Base-by-base conservation (phyloP, 345 rosid species). In the Tarenaya hassleriana region DNA sequence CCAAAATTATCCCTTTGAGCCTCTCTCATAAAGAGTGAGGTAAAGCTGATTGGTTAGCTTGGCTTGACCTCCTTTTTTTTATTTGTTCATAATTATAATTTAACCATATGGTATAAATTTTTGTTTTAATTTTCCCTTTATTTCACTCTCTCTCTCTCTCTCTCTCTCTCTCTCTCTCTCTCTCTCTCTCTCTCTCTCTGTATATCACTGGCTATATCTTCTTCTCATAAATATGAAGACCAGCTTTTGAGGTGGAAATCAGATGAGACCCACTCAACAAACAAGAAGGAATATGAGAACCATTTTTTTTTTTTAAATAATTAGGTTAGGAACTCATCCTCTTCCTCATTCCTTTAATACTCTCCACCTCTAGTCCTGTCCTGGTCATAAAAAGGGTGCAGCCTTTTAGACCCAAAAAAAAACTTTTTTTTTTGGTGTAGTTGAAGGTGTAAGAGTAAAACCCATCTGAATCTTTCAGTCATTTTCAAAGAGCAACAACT, bases 261-360 rank as follows among this genome's bases (percentile, higher is more conserved):
- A 37, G 64, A 64, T 44, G 51, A 57, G 53, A 43, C 63, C 63
- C 70, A 58, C 60, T 66, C 49, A 66, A 66, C 46, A 66, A 66
- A 46, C 57, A 42, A 54, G 46, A 54, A 66, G 71, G 71, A 66
- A 66, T 60, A 60, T 60, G 56, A 40, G 19, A 54, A 14, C 12
- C 41, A 60, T 60, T 66, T 59, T 66, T 66, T 66, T n/a, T n/a
- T n/a, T n/a, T n/a, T n/a, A n/a, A n/a, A n/a, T 60, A 54, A 66
- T 66, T 54, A 66, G 61, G 71, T 47, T 66, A 60, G 41, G 52
- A 66, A 56, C 66, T 60, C 66, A 59, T 66, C 71, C 61, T 66
- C 66, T 66, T 66, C 61, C 20, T 66, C 52, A 66, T 66, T 66
- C 71, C 66, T 60, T 66, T 60, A 60, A 66, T 66, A 66, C 66